Conservation (phyloP, 805 yeast species). For the Pichia paraexigua region DNA sequence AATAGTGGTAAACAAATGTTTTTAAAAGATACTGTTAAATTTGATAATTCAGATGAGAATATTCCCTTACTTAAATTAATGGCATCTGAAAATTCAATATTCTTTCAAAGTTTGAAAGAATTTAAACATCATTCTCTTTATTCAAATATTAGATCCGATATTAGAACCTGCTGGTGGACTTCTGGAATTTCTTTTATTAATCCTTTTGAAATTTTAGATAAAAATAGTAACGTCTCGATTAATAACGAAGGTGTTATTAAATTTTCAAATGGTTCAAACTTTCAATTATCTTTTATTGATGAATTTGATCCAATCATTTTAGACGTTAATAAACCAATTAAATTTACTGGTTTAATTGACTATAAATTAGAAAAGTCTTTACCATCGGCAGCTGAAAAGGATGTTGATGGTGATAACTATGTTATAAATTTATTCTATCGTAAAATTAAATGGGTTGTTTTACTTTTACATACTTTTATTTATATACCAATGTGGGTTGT, state of each 20-base stretch:
- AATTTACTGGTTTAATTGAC: conserved; percentile 20
- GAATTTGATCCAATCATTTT: conserved; percentile 53
- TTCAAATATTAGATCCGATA: conserved; percentile 74
- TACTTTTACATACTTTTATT: conserved; percentile 38
- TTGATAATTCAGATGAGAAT: neutral
- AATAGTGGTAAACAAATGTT: conserved; percentile 71
- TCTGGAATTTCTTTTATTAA: conserved; percentile 59
- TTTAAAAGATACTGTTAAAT: conserved; percentile 36
- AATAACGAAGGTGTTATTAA: conserved; percentile 38
- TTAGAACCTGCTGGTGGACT: conserved; percentile 78
- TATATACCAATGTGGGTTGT: conserved; percentile 57
- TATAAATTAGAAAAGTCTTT: neutral
- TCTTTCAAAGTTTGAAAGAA: conserved; percentile 43
- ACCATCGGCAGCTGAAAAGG: neutral
- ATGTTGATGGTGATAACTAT: neutral
- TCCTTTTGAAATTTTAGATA: conserved; percentile 41
- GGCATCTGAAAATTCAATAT: conserved; percentile 56
- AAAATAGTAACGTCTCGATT: conserved; percentile 27
- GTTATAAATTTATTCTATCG: conserved; percentile 12
- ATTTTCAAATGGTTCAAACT: conserved; percentile 28
- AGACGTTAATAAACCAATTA: conserved; percentile 41
- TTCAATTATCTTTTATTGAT: conserved; percentile 36
- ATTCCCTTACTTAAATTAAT: conserved; percentile 55
- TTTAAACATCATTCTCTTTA: conserved; percentile 54
- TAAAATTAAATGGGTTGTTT: conserved; percentile 42